Evolutionary conservation across 768 basidiomycete genomes (phyloP), one percentile per base, ranked within the genome.

Genomic region (Hygrocybe coccinea): DNA sequence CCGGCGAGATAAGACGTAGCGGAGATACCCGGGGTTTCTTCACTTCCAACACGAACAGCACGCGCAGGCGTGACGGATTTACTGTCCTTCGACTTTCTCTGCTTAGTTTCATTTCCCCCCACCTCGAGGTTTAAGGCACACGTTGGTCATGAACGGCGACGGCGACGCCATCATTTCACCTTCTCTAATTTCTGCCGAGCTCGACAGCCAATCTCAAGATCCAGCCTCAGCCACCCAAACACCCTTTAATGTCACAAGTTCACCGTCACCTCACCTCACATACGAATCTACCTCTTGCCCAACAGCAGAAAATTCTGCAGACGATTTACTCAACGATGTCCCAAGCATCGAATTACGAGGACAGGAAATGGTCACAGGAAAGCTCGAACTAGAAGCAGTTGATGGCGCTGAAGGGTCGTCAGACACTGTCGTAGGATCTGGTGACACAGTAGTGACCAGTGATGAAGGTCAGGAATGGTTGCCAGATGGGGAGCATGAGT

Each of bases 401-500:
- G 47, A 59, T 65, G 54, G 62, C 65, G 50, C 56, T 60, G 59
- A 64, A 69, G 62, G 76, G 74, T 66, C 70, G 11, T 45, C 63
- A 56, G 59, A 63, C 59, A 57, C 56, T 56, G 17, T 55, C 67
- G 66, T 72, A 21, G 74, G 73, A 37, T 62, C 67, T 36, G 67
- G 67, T 49, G 69, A 70, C 34, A 68, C 65, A 55, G 72, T 73
- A 47, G 73, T 69, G 12, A 70, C 70, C 51, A 66, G 69, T 38
- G 85, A 87, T 61, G 86, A 86, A 53, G 68, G 75, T 24, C 80
- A 80, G 63, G 84, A 84, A 44, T 86, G 80, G 76, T 68, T 79
- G 58, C 72, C 80, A 5, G 87, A 88, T 56, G 74, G 77, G 50
- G 84, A 86, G 63, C 81, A 85, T 64, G 88, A 89, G 62, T 73